phyloP scores from a whole-genome alignment of 805 yeast genomes.

The Candida ulmi region DNA sequence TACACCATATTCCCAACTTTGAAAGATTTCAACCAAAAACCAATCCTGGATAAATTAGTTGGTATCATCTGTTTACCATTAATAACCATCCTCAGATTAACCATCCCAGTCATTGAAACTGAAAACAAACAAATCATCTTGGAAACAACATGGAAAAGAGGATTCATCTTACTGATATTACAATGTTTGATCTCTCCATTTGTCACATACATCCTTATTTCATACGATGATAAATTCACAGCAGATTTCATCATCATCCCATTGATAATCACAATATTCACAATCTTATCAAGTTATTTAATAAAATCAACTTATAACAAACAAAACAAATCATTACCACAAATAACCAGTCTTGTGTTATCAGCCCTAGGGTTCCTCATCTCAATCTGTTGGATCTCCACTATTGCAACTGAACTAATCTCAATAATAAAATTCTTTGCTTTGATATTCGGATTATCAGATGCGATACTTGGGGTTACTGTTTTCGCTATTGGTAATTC shows the following conservation, averaged over 20 bases:
- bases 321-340: neutral
- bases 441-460: conserved; percentile 54
- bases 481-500: conserved; percentile 94
- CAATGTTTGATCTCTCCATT: conserved; percentile 30
- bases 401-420: conserved; percentile 42
- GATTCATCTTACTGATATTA: conserved; percentile 19
- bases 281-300: conserved; percentile 1
- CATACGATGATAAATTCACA: conserved; percentile 7
- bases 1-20: conserved; percentile 27
- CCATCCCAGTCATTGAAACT: conserved; percentile 30
- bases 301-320: conserved; percentile 3
- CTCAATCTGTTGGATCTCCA: conserved; percentile 69
- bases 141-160: conserved; percentile 15
- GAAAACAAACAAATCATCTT: conserved; percentile 19
- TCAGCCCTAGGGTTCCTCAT: conserved; percentile 58
- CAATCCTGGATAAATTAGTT: conserved; percentile 21
- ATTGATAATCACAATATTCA: conserved; percentile 3
- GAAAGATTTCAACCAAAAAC: conserved; percentile 20
- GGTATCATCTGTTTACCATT: conserved; percentile 30
- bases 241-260: conserved; percentile 2
- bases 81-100: conserved; percentile 26
- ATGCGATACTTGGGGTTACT: conserved; percentile 81
- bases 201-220: conserved; percentile 8
- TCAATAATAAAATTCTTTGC: conserved; percentile 59
- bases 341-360: neutral